Evolutionary conservation across 2,329 filamentous ascomycete species (phyloP), one percentile per base, ranked within the genome.

Genomic region (Fusarium devonianum): DNA sequence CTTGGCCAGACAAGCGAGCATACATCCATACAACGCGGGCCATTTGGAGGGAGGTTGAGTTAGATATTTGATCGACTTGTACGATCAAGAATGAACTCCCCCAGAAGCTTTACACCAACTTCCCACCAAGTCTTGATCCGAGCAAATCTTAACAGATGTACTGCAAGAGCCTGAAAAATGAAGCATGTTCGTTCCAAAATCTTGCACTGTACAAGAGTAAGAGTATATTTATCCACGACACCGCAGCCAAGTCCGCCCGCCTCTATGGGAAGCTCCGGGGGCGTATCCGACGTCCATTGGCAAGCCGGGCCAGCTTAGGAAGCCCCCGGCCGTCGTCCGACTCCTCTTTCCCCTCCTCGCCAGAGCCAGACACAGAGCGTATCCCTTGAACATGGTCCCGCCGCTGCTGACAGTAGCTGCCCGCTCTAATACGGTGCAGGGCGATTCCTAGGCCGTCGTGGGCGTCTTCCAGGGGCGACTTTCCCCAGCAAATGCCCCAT

Each of bases 401-500:
- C 23, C 35, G 39, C 38, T 23, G 36, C 53, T 41, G 40, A 45
- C 49, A 53, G 29, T 34, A 32, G 13, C 18, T 37, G 14, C 26
- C 16, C 16, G 42, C 11, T 18, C 33, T 36, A 37, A 16, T 36
- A 30, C 19, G 43, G 43, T 36, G 44, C 49, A 41, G 30, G 54
- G 38, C 53, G 49, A 53, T 44, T 45, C 44, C 36, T 33, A 40
- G 42, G 39, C 42, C 49, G 54, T 57, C 42, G n/a, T n/a, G n/a
- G n/a, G n/a, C n/a, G n/a, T n/a, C n/a, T n/a, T n/a, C 53, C 49
- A 51, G 55, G 54, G 55, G 55, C 55, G 49, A 56, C 40, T 47
- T 26, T 51, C 10, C n/a, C 11, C 40, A 46, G 42, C 22, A 41
- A 43, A 51, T 46, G 37, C 54, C 35, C 54, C 49, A 40, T 51